These are phyloP conservation scores for Lactarius evosmus DNA, from an alignment of 768 basidiomycete species.

Conservation along the genomic window DNA sequence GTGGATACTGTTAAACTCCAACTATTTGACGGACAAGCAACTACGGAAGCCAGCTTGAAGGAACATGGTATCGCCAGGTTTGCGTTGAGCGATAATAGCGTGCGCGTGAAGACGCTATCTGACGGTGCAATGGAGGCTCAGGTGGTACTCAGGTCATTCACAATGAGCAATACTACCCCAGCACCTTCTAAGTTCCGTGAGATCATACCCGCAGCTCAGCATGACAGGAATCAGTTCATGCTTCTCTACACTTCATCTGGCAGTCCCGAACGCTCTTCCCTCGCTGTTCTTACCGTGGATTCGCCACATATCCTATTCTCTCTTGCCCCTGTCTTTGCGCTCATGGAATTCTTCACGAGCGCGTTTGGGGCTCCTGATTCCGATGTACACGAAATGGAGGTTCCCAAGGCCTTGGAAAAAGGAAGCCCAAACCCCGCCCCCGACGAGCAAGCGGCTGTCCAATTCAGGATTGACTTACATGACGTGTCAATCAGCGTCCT, in stretches of 20 bases:
- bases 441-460: constrained; percentile 34
- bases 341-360: constrained; percentile 81
- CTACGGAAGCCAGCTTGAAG: constrained; percentile 53
- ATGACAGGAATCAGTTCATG: constrained; percentile 91
- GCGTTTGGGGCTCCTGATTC: constrained; percentile 39
- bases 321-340: constrained; percentile 82
- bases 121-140: constrained; percentile 87
- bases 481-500: constrained; percentile 86
- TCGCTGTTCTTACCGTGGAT: constrained; percentile 86
- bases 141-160: constrained; percentile 84
- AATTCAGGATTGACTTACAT: constrained; percentile 85
- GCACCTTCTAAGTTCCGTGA: constrained; percentile 86
- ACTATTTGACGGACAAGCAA: constrained; percentile 71
- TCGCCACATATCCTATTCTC: constrained; percentile 92
- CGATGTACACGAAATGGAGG: constrained; percentile 22
- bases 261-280: constrained; percentile 49
- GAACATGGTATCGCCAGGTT: constrained; percentile 84
- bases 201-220: constrained; percentile 88
- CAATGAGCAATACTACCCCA: constrained; percentile 83
- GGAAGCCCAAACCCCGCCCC: constrained; percentile 4
- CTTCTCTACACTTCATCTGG: constrained; percentile 80
- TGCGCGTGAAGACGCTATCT: constrained; percentile 78
- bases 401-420: constrained; percentile 25
- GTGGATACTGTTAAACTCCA: constrained; percentile 77
- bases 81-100: constrained; percentile 71